Percentiles rank a stretch among this genome's conserved stretches.
Evolutionary conservation across 1,139 yeast species (phyloP).

Genomic region (Diutina pseudorugosa): DNA sequence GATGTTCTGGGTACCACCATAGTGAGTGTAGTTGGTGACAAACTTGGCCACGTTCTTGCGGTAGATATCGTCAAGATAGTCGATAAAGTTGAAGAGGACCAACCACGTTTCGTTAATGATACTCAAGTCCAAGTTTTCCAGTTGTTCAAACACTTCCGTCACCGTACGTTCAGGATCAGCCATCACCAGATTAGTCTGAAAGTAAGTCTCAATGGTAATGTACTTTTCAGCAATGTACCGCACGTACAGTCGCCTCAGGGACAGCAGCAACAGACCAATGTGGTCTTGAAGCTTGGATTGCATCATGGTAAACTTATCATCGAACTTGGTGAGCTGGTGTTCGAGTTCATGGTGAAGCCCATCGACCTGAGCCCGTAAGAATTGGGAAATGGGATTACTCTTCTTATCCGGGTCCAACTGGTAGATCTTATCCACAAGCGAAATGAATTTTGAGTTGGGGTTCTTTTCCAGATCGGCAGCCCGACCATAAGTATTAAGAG

Average conservation of each 20-base stretch:
- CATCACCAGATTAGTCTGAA: slow-evolving; percentile 13
- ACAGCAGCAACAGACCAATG: slow-evolving; percentile 20
- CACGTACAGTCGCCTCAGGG: slow-evolving; percentile 27
- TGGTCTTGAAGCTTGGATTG: slow-evolving; percentile 28
- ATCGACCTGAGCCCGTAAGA: slow-evolving; percentile 30
- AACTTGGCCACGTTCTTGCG: slow-evolving; percentile 21
- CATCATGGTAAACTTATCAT: slow-evolving; percentile 26
- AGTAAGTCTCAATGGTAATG: slow-evolving; percentile 23
- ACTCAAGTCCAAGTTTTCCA: slow-evolving; percentile 31
- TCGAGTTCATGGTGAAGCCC: slow-evolving; percentile 23
- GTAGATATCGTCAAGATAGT: slow-evolving; percentile 23
- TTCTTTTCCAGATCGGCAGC: slow-evolving; percentile 5
- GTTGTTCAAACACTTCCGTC: slow-evolving; percentile 23
- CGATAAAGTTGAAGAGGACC: slow-evolving; percentile 25
- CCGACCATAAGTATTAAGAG: background rate
- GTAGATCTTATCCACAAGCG: slow-evolving; percentile 43
- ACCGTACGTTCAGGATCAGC: slow-evolving; percentile 19
- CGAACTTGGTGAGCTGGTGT: slow-evolving; percentile 23
- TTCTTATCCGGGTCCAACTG: slow-evolving; percentile 17
- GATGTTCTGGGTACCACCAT: slow-evolving; percentile 10
- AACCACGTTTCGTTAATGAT: slow-evolving; percentile 36
- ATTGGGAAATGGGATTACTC: slow-evolving; percentile 54
- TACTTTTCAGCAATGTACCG: slow-evolving; percentile 42
- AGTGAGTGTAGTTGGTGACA: slow-evolving; percentile 27
- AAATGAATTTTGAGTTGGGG: slow-evolving; percentile 30